Base-by-base conservation (phyloP, 768 basidiomycete species). In the Postia placenta region DNA sequence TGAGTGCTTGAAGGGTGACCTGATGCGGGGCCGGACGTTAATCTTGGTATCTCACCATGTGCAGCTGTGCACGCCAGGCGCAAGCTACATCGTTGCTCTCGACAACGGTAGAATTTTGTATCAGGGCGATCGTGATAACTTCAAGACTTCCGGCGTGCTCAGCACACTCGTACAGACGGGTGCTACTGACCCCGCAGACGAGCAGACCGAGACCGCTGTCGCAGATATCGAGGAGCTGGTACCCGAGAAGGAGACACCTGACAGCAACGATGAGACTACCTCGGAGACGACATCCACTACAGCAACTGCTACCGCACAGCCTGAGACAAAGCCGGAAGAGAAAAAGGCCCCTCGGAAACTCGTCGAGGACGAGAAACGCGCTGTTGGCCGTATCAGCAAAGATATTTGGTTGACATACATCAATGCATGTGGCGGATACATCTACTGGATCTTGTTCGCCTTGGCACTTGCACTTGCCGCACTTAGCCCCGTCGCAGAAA, bases 11-110 rank as follows among this genome's bases (percentile, higher is more conserved):
- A 73, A 76, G 54, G 92, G 94, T 6, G 82, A 87, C 41, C 69
- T 96, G 36, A 74, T 92, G 62, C 65, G 69, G n/a, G 83, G 80
- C 15, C 75, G 93, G 41, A 96, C 94, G 0, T 69, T 95, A 42
- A 74, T 97, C 39, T 74, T 98, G 20, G 92, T 96, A 44, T 96
- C 94, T 2, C 95, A 99, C 60, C 92, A 95, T 60, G 87, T 96
- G 27, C 87, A 92, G 60, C 74, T 98, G 3, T 92, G 90, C 59
- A 76, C 81, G 2, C 80, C 88, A 1, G 85, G 80, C 25, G 91
- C 94, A 1, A 70, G 68, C 22, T 93, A 91, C 64, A 74, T 97
- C 55, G 87, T 95, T 33, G 83, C 86, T 12, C 73, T 92, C 24
- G 88, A 92, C 57, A 83, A 87, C 58, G 90, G 89, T 25, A 78